A percentile compares a stretch with the other conserved stretches of the same genome.
Evolutionary conservation across 2,329 filamentous ascomycete species (phyloP).

Genomic region (Celoporthe dispersa): DNA sequence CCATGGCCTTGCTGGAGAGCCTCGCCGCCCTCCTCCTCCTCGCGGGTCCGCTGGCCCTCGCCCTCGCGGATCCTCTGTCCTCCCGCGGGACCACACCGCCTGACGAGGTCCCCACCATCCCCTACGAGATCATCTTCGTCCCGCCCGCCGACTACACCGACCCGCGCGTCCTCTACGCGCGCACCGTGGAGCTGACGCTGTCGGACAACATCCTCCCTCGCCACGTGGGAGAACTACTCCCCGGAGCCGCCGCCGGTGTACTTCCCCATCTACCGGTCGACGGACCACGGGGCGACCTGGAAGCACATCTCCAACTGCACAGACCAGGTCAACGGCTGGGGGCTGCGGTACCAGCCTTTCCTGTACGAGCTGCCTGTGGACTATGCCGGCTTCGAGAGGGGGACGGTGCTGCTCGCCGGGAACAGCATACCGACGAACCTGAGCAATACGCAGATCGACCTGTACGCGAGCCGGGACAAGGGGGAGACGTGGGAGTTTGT

Average conservation of each 20-base stretch:
- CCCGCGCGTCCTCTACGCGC: constrained; percentile 50
- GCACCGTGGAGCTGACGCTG: constrained; percentile 48
- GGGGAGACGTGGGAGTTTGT: constrained; percentile 70
- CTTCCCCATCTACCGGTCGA: constrained; percentile 59
- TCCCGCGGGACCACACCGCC: neutral
- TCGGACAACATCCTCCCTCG: constrained; percentile 52
- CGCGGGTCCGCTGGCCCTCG: constrained; percentile 32
- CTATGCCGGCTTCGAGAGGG: constrained; percentile 62
- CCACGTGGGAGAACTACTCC: constrained; percentile 61
- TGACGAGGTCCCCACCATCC: constrained; percentile 19
- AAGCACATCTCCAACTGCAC: constrained; percentile 64
- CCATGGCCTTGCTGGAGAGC: constrained; percentile 29
- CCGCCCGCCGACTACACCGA: constrained; percentile 50
- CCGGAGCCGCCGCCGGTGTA: constrained; percentile 58
- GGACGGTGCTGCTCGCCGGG: constrained; percentile 66
- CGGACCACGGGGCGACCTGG: constrained; percentile 65
- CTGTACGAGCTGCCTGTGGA: constrained; percentile 65
- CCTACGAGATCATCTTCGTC: constrained; percentile 44
- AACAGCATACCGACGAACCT: constrained; percentile 62
- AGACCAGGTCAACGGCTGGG: constrained; percentile 67
- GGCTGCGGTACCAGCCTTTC: constrained; percentile 71
- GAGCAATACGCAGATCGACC: constrained; percentile 67
- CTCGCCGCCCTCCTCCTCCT: constrained; percentile 35
- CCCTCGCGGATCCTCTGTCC: constrained; percentile 27
- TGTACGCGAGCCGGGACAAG: constrained; percentile 67